A percentile compares a stretch with the other conserved stretches of the same genome.
Evolutionary conservation across 768 basidiomycete species (phyloP).

Genomic region (Lactifluus hygrophoroides): DNA sequence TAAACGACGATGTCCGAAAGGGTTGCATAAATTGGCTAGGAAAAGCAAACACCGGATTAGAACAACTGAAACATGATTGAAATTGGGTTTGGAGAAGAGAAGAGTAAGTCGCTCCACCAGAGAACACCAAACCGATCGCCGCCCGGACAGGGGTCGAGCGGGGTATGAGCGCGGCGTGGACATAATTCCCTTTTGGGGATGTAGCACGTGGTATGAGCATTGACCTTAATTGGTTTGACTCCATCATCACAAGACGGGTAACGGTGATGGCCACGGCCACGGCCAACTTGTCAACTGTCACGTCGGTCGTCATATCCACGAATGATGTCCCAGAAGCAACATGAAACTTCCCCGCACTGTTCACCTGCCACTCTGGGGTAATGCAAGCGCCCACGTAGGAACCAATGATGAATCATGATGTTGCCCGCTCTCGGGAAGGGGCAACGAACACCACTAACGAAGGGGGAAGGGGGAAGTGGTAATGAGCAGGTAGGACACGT

Average conservation of each 20-base stretch:
- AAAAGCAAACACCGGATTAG: conserved; percentile 16
- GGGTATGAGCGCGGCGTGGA: background rate
- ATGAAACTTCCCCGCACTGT: background rate
- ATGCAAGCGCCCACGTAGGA: conserved; percentile 1
- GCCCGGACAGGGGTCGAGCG: conserved; percentile 4
- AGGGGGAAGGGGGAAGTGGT: background rate
- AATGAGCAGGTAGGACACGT: conserved; percentile 30
- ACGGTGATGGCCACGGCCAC: background rate
- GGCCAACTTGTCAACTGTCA: background rate
- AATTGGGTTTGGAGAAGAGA: conserved; percentile 23
- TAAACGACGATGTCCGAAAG: no score
- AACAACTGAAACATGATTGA: conserved; percentile 22
- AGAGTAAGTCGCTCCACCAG: conserved; percentile 8
- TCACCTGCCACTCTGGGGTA: conserved; percentile 11
- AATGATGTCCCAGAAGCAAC: background rate
- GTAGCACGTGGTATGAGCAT: background rate
- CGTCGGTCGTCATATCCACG: background rate
- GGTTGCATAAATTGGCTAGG: conserved; percentile 73
- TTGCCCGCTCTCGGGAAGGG: background rate
- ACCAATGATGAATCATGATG: background rate
- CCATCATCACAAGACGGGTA: background rate
- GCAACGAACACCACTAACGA: background rate
- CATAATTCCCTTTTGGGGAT: background rate
- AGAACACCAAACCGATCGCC: conserved; percentile 12
- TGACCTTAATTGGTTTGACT: background rate